Percentiles rank a stretch among this genome's conserved stretches.
phyloP scores from a whole-genome alignment of 73 alveolate genomes.

The Paramecium caudatum region DNA sequence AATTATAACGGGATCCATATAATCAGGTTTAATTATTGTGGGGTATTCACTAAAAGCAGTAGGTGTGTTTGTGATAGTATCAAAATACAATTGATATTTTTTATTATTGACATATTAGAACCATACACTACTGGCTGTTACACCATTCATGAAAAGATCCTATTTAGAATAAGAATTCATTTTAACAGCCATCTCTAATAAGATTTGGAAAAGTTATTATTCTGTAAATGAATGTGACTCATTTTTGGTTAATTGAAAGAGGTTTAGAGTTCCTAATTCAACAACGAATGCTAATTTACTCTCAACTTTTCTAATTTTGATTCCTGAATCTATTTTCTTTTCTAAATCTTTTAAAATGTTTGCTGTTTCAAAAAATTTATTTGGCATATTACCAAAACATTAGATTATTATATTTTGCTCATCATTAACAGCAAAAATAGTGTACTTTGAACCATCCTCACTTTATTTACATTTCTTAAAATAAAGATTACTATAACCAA shows the following conservation, averaged over 20 bases:
- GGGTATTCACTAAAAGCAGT: not conserved
- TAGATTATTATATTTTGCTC: not conserved
- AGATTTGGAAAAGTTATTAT: not conserved
- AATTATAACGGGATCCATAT: conserved; percentile 35
- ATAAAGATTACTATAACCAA: not conserved
- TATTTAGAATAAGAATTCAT: not conserved
- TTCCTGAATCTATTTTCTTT: not conserved
- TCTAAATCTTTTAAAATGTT: not conserved
- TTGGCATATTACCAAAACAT: not conserved
- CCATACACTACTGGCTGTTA: conserved; percentile 38
- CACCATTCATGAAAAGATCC: not conserved
- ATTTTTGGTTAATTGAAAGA: not conserved
- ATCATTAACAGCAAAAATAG: not conserved
- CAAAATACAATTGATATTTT: conserved; percentile 40
- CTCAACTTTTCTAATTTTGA: not conserved
- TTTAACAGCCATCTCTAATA: conserved; percentile 16
- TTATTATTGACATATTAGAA: not conserved
- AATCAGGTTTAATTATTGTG: conserved; percentile 45
- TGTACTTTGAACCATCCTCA: not conserved
- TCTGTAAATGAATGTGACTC: conserved; percentile 24
- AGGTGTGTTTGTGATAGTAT: conserved; percentile 1
- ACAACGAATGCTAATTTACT: not conserved
- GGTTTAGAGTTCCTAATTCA: conserved; percentile 48
- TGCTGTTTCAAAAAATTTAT: not conserved
- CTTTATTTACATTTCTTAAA: not conserved